Evolutionary conservation across 495 filamentous ascomycete genomes (phyloP), one percentile per base, ranked within the genome.

Genomic region (Hamigera avellanea): DNA sequence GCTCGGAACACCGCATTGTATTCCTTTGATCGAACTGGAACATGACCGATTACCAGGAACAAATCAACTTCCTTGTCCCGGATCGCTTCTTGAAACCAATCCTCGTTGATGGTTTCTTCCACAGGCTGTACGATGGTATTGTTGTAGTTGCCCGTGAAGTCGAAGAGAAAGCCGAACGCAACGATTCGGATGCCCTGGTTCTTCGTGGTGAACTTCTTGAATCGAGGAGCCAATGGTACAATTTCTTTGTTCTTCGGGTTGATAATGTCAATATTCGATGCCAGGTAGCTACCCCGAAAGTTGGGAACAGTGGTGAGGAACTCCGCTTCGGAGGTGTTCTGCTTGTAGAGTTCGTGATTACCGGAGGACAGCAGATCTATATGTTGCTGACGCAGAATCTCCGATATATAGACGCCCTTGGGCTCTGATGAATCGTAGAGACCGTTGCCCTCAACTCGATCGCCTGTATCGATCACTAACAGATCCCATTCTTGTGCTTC

Each of bases 321-420:
- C 49, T 98, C 91, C 26, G 75, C 66, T 16, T 78, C 69, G 5
- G 86, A 81, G 1, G 86, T 83, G 31, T 73, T 74, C 36, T 66
- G 61, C 44, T 86, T 76, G 64, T 98, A 98, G 26, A 98, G 70
- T 62, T 98, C 91, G 60, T 98, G 91, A 51, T 98, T 98, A 30
- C 91, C 91, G 4, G 83, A 80, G 26, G 83, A 88, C 16, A 98
- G 66, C 26, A 93, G 60, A 57, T 98, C 89, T 30, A 96, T 73
- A 14, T 76, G 53, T 48, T 94, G 86, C 42, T 91, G 65, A 32
- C 73, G 77, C 49, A 91, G 72, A 37, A 98, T 91, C 32, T 86
- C 81, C 48, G 81, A 83, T 10, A 82, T 82, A 50, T 88, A 95
- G 52, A 80, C 67, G 14, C 91, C 91, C 50, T 86, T 89, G 6